These are phyloP conservation scores for Suillus occidentalis DNA, from an alignment of 768 basidiomycete genomes.

Conservation along the genomic window DNA sequence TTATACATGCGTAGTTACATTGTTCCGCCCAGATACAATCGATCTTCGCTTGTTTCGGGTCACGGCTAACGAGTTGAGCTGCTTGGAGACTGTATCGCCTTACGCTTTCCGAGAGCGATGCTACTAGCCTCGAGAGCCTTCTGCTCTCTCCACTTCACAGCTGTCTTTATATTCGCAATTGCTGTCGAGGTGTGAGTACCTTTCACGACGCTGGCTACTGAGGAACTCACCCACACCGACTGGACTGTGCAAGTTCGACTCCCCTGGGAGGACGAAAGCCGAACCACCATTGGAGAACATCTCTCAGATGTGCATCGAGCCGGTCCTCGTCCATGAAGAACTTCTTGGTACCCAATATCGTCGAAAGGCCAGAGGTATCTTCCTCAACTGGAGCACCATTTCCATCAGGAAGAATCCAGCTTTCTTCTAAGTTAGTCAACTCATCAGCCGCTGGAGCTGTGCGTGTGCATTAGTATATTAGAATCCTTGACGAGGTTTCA, in stretches of 20 bases:
- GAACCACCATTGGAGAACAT: slow-evolving; percentile 73
- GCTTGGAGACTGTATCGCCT: not conserved
- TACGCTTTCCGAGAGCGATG: slow-evolving; percentile 1
- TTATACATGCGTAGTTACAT: not conserved
- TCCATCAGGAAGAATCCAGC: not conserved
- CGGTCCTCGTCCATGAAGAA: slow-evolving; percentile 55
- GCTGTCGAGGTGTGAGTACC: slow-evolving; percentile 30
- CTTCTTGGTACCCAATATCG: slow-evolving; percentile 64
- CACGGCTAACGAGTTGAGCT: not conserved
- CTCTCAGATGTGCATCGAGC: slow-evolving; percentile 53
- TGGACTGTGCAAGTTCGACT: slow-evolving; percentile 56
- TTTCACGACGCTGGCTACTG: not conserved
- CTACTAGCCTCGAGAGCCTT: slow-evolving; percentile 42
- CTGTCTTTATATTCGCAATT: slow-evolving; percentile 71
- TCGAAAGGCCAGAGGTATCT: slow-evolving; percentile 17
- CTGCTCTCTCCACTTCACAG: slow-evolving; percentile 76
- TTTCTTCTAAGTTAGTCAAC: not conserved
- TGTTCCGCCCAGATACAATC: not conserved
- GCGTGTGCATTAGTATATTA: not conserved
- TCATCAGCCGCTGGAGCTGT: not conserved
- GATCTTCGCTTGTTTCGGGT: not conserved
- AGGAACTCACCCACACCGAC: slow-evolving; percentile 64
- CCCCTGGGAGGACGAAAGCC: slow-evolving; percentile 70
- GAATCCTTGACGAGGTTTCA: not conserved
- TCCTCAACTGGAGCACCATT: not conserved